These are phyloP conservation scores for Haematococcus lacustris DNA, from an alignment of 139 green algal genomes.

Conservation along the genomic window DNA sequence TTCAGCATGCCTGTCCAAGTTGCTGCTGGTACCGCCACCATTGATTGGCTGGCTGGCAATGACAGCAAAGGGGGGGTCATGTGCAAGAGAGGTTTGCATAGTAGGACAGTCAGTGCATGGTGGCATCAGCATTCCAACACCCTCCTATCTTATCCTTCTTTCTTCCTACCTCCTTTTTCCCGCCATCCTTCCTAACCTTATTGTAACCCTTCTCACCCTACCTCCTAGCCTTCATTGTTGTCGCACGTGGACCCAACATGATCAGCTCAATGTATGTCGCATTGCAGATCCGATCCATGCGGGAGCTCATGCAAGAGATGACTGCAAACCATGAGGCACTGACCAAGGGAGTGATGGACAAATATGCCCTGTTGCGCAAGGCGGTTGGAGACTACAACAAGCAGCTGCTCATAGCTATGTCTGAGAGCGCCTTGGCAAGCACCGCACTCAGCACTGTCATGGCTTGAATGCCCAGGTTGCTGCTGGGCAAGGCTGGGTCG, in stretches of 20 bases:
- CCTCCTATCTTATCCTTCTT: too few species aligned
- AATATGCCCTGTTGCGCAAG: conserved; percentile 21
- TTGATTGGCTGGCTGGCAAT: too few species aligned
- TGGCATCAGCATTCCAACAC: too few species aligned
- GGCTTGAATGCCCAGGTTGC: too few species aligned
- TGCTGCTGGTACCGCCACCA: neutral
- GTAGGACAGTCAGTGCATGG: neutral
- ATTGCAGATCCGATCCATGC: conserved; percentile 22
- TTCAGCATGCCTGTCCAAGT: neutral
- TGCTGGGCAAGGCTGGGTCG: too few species aligned
- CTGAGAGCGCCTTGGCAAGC: too few species aligned
- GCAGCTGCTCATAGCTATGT: neutral
- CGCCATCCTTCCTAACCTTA: too few species aligned
- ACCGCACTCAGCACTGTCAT: too few species aligned
- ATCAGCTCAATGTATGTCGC: neutral
- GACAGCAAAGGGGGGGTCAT: too few species aligned
- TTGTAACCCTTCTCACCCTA: neutral
- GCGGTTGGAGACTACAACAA: conserved; percentile 29
- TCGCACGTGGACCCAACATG: neutral
- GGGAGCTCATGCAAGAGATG: conserved; percentile 25
- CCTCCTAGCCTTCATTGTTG: neutral
- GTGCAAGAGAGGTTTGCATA: neutral
- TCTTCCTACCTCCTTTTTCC: too few species aligned
- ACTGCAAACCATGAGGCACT: conserved; percentile 2
- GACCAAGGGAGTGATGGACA: conserved; percentile 20